phyloP scores from a whole-genome alignment of 1,139 yeast species.

The Nakaseomyces delphensis region DNA sequence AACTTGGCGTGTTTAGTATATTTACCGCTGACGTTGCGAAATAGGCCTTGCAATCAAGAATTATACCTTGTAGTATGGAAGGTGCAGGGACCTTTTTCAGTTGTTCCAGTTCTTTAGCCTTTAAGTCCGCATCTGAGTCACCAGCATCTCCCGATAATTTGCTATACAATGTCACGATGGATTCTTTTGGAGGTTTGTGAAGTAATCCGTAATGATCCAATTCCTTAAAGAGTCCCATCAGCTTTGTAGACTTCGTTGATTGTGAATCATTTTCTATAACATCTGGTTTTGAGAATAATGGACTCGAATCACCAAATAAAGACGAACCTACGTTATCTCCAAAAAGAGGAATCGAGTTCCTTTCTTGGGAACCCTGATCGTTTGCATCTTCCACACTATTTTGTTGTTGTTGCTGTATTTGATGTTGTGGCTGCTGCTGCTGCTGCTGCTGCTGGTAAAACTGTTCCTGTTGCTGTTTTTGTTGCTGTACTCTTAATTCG shows the following conservation, averaged over 20 bases:
- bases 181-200: conserved; percentile 23
- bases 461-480: conserved; percentile 12
- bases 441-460: conserved; percentile 16
- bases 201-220: conserved; percentile 22
- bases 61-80: conserved; percentile 21
- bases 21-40: conserved; percentile 26
- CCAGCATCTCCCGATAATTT: conserved; percentile 15
- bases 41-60: conserved; percentile 28
- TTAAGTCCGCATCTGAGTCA: conserved; percentile 5
- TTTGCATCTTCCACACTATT: neutral
- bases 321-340: conserved; percentile 18
- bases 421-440: conserved; percentile 19
- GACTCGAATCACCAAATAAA: conserved; percentile 19
- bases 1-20: conserved; percentile 24
- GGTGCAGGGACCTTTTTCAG: conserved; percentile 21
- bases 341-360: conserved; percentile 20
- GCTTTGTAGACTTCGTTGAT: conserved; percentile 12
- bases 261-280: conserved; percentile 16
- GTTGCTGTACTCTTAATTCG: conserved; percentile 20
- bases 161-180: conserved; percentile 24
- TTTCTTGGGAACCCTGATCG: neutral
- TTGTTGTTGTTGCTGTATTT: conserved; percentile 18
- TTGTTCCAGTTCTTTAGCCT: conserved; percentile 7
- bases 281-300: conserved; percentile 12
- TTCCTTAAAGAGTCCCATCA: conserved; percentile 17